Base-by-base conservation (phyloP, 768 basidiomycete genomes). In the Lactifluus echinatus region DNA sequence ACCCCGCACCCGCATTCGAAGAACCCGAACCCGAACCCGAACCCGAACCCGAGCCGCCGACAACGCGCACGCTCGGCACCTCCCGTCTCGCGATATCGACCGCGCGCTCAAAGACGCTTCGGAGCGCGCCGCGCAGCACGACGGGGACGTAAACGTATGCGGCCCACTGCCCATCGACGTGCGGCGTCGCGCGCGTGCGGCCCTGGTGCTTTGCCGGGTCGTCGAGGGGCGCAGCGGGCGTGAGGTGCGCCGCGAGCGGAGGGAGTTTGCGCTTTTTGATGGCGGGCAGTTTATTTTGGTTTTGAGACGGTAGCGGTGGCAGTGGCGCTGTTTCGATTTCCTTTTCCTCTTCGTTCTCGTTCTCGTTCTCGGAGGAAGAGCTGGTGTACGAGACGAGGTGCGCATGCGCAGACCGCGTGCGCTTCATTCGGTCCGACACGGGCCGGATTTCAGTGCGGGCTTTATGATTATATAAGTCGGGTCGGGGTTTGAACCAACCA, bases 161-260 rank as follows among this genome's bases (percentile, higher is more conserved):
- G 1, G 84, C 83, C 67, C 81, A 94, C 66, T 94, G 92, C 0
- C 94, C 94, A 12, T 91, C 87, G 4, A 92, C 82, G 66, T 91
- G 89, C 2, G 91, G 90, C 1, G 74, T 76, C 0, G 82, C 75
- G 29, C 94, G 81, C 46, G 74, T 75, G 29, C 93, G 81, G 14
- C 94, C 94, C 73, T 94, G 92, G 68, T 96, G 93, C 15, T 81
- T 71, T 3, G 83, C 71, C 2, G 93, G 92, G 64, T 90, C 73
- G 67, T 93, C 89, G 5, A 79, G 67, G 0, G 86, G 89, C 1
- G 63, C 68, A 43, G 76, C 66, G 4, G 74, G 65, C 2, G 71
- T 65, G 46, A 90, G 67, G 34, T 75, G 74, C 17, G 76, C 63
- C 0, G 84, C 73, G 24, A 89, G 73, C 17, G 75, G 55, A 0